Base-by-base conservation (phyloP, 345 rosid species). In the Erucastrum elatum region DNA sequence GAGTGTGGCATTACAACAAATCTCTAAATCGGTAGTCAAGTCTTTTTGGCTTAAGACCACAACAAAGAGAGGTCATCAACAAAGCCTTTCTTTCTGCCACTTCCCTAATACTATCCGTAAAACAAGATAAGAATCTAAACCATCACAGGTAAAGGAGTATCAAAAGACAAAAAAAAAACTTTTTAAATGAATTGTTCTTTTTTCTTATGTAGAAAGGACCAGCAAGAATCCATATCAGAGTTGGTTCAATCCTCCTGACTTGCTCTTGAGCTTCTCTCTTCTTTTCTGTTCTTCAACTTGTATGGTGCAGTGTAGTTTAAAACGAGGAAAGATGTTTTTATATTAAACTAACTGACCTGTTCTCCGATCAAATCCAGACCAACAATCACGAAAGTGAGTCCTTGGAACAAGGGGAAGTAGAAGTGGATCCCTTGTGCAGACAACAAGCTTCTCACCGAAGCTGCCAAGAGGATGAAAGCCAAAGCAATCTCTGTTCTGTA, bases 321-420 rank as follows among this genome's bases (percentile, higher is more conserved):
- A 49, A 49, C 56, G 56, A 49, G 56, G 56, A 49, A 49, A n/a
- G 17, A 5, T 6, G n/a, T 12, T 12, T 49, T 49, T n/a, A 49
- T 49, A 49, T 49, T n/a, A n/a, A 49, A 49, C 68, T 76, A 91
- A 66, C 90, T 89, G 39, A 93, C 90, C 84, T 91, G 98, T 77
- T 93, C 98, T 44, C 98, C 98, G 0, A 93, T 93, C 87, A 93
- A 80, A 84, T 93, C 97, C 5, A 93, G 96, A 71, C 98, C 98
- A 5, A 93, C 97, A 6, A 87, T 86, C 2, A 93, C 85, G 72
- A 93, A 93, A 72, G 88, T 86, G 68, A 91, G 79, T 60, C 98
- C 98, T 84, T 93, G 98, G 83, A 91, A 93, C 76, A 93, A 82
- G 7, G 91, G 89, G 80, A 93, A 93, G 82, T 91, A 93, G 84